Conservation (phyloP, 2,329 filamentous ascomycete genomes). For the Talaromyces sp. region DNA sequence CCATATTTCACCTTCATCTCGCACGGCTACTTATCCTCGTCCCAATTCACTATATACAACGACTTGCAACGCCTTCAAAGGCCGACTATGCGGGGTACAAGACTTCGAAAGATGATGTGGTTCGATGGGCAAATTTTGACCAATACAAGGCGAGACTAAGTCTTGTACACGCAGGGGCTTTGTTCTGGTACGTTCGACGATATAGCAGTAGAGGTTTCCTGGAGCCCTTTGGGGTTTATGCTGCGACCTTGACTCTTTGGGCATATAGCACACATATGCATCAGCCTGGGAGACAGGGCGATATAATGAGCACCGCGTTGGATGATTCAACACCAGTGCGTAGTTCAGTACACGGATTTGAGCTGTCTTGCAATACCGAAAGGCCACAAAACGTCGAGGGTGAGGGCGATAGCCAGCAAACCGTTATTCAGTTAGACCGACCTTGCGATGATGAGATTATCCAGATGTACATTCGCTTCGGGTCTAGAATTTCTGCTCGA, state of each 20-base stretch:
- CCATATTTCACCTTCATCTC: not conserved
- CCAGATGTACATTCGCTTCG: not conserved
- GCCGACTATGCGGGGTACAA: not conserved
- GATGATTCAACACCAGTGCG: not conserved
- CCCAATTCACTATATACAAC: not conserved
- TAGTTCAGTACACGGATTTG: not conserved
- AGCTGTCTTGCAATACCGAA: not conserved
- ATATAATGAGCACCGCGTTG: not conserved
- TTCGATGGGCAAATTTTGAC: not conserved
- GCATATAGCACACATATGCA: not conserved
- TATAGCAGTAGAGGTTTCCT: not conserved
- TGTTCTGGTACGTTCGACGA: not conserved
- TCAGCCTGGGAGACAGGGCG: not conserved
- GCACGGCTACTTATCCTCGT: not conserved
- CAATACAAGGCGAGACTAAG: not conserved
- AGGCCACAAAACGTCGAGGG: not conserved
- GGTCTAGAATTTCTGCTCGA: not conserved
- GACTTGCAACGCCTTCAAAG: not conserved
- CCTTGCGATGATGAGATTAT: not conserved
- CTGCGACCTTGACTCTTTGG: not conserved
- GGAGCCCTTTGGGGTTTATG: not conserved
- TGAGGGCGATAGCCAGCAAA: not conserved
- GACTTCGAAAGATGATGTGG: not conserved
- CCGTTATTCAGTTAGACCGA: not conserved
- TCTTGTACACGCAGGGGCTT: not conserved